Percentiles rank a stretch among this genome's conserved stretches.
phyloP scores from a whole-genome alignment of 2,329 filamentous ascomycete genomes.

The Teratosphaeria destructans region DNA sequence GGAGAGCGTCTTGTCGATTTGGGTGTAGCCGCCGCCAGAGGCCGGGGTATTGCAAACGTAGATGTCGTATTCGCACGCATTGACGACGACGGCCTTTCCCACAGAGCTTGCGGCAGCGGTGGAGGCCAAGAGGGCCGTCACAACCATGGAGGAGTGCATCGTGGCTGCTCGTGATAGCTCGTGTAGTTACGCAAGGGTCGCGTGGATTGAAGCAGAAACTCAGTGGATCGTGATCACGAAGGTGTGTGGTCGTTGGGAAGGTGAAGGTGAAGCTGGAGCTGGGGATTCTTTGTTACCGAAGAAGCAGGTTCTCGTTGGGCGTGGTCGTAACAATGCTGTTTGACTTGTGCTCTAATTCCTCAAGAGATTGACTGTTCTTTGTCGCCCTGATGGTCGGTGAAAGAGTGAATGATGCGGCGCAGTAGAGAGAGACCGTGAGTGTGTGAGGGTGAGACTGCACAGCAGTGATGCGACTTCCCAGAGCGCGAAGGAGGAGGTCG shows the following conservation, averaged over 20 bases:
- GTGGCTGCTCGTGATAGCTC: not conserved
- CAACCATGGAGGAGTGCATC: slow-evolving; percentile 2
- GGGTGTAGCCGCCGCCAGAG: slow-evolving; percentile 12
- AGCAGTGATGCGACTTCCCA: slow-evolving; percentile 23
- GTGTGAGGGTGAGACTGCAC: slow-evolving; percentile 19
- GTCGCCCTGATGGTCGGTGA: slow-evolving; percentile 7
- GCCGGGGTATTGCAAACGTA: slow-evolving; percentile 18
- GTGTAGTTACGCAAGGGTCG: not conserved
- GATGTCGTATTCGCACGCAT: slow-evolving; percentile 20
- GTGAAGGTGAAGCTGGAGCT: not conserved
- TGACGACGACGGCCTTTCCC: slow-evolving; percentile 19
- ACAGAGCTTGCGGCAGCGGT: slow-evolving; percentile 13
- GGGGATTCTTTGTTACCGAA: not conserved
- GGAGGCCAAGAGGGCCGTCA: slow-evolving; percentile 16
- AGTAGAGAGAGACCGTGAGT: slow-evolving; percentile 15
- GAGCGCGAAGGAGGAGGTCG: slow-evolving; percentile 13
- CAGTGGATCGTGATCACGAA: not conserved
- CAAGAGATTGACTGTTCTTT: slow-evolving; percentile 16
- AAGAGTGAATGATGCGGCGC: slow-evolving; percentile 17
- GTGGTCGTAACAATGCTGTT: not conserved
- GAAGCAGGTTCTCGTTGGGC: not conserved
- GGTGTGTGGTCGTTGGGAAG: not conserved
- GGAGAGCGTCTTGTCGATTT: slow-evolving; percentile 13
- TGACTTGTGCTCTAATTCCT: not conserved
- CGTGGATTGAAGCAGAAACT: not conserved